A percentile compares a stretch with the other conserved stretches of the same genome.
phyloP scores from a whole-genome alignment of 352 stramenopile species.

The Pythium monospermum region DNA sequence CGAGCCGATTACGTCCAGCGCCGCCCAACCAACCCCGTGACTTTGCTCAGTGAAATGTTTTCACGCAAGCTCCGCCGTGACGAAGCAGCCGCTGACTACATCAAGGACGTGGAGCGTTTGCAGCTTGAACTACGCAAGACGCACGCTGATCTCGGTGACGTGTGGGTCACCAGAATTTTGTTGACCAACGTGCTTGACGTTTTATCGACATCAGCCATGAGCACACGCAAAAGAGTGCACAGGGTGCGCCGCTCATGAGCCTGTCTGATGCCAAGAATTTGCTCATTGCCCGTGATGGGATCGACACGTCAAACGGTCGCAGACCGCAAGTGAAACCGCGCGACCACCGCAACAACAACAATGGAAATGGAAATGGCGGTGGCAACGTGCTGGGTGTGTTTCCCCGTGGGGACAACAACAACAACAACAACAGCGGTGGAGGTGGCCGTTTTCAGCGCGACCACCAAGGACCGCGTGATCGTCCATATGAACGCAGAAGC shows the following conservation, averaged over 20 bases:
- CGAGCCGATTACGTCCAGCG: not conserved
- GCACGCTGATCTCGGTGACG: not conserved
- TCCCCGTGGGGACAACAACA: too few relatives aligned
- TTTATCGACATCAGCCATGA: not conserved
- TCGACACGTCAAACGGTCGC: not conserved
- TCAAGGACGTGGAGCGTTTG: not conserved
- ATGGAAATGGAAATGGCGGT: not conserved
- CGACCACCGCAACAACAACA: not conserved
- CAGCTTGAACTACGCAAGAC: not conserved
- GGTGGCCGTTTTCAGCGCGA: too few relatives aligned
- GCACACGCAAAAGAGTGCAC: not conserved
- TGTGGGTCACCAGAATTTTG: not conserved
- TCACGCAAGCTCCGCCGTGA: not conserved
- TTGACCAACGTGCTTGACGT: conserved; percentile 1
- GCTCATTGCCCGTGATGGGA: not conserved
- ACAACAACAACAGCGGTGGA: too few relatives aligned
- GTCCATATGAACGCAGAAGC: too few relatives aligned
- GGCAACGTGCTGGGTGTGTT: not conserved
- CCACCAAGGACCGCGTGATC: too few relatives aligned
- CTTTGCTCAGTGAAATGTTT: not conserved
- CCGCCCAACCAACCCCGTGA: not conserved
- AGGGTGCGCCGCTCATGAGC: not conserved
- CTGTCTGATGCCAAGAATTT: not conserved
- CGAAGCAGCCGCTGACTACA: not conserved
- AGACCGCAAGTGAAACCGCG: not conserved